These are phyloP conservation scores for Diaporthe aspalathi DNA, from an alignment of 2,329 filamentous ascomycete species.

Conservation along the genomic window DNA sequence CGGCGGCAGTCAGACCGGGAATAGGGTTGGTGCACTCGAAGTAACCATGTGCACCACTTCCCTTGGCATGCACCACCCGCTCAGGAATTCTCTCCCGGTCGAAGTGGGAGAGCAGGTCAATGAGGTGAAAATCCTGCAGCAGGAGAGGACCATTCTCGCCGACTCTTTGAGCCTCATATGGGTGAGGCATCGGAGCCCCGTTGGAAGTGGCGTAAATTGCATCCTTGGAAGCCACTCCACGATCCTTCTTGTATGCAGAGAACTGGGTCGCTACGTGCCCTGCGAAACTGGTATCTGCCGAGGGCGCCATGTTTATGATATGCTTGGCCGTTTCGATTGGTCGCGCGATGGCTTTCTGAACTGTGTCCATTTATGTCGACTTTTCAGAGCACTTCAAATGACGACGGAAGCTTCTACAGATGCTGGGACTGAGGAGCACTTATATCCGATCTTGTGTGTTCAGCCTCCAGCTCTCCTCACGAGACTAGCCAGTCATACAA, in stretches of 20 bases:
- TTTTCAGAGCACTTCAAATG: background rate
- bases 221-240: slow-evolving; percentile 52
- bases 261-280: slow-evolving; percentile 52
- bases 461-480: background rate
- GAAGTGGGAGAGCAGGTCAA: slow-evolving; percentile 71
- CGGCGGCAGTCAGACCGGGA: slow-evolving; percentile 65
- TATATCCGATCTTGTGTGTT: background rate
- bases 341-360: slow-evolving; percentile 8
- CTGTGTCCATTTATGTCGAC: slow-evolving; percentile 6
- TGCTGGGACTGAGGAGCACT: background rate
- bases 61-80: slow-evolving; percentile 70
- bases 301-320: slow-evolving; percentile 34
- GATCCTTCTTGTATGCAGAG: slow-evolving; percentile 54
- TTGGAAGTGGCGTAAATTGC: slow-evolving; percentile 67
- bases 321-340: slow-evolving; percentile 30
- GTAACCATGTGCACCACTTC: slow-evolving; percentile 65
- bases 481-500: background rate
- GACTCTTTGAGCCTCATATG: slow-evolving; percentile 66
- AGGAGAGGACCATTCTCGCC: slow-evolving; percentile 70
- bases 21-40: slow-evolving; percentile 60
- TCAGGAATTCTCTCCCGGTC: slow-evolving; percentile 72
- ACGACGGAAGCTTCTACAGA: background rate
- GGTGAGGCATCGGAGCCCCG: slow-evolving; percentile 66
- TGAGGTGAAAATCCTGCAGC: slow-evolving; percentile 69
- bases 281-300: slow-evolving; percentile 51